phyloP scores from a whole-genome alignment of 306 rosid genomes.

The Cucurbita pepo region DNA sequence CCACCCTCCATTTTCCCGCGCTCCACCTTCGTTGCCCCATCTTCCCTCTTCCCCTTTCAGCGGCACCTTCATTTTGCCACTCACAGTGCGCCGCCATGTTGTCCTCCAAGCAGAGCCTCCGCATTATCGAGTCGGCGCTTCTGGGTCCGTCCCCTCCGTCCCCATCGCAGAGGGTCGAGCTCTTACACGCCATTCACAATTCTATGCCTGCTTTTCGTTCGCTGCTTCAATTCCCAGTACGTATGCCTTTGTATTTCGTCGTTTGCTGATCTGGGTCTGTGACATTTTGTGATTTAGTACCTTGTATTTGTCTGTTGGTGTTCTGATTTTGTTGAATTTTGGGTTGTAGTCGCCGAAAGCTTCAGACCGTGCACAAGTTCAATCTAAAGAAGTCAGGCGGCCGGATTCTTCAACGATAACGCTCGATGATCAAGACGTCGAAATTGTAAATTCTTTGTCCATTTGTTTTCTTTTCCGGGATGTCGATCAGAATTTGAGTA shows the following conservation, averaged over 20 bases:
- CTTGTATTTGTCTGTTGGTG: neutral
- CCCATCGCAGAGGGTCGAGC: conserved; percentile 57
- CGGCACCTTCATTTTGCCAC: neutral
- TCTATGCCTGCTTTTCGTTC: conserved; percentile 45
- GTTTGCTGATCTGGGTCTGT: neutral
- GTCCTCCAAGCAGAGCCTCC: conserved; percentile 63
- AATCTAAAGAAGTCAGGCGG: conserved; percentile 62
- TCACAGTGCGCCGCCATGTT: conserved; percentile 21
- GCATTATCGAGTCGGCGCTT: conserved; percentile 53
- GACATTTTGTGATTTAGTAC: neutral
- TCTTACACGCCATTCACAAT: conserved; percentile 65
- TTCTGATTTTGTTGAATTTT: neutral
- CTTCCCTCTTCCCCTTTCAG: neutral
- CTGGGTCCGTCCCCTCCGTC: conserved; percentile 61
- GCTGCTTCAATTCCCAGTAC: conserved; percentile 62
- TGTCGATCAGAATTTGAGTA: neutral
- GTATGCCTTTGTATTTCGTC: neutral
- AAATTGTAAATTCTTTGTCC: conserved; percentile 41
- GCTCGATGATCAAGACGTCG: conserved; percentile 83
- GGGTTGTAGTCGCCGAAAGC: conserved; percentile 53
- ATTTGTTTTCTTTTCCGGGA: neutral
- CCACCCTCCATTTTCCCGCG: neutral
- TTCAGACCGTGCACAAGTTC: conserved; percentile 73
- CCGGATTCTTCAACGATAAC: conserved; percentile 61
- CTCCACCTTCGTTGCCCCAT: neutral